Conservation (phyloP, 1,284 basidiomycete genomes). For the Xerocomus nothofagi region DNA sequence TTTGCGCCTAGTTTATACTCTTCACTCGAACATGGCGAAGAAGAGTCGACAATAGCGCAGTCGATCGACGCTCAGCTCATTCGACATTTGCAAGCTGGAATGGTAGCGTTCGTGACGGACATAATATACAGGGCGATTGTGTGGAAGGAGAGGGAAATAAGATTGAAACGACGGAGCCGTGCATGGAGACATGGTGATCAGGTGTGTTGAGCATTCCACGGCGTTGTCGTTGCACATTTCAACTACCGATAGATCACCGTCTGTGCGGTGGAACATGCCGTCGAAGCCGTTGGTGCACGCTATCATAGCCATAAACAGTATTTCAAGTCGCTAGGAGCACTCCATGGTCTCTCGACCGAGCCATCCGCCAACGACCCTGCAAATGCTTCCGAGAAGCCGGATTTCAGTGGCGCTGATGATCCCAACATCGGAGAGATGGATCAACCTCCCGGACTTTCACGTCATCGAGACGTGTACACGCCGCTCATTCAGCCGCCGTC, state of each 20-base stretch:
- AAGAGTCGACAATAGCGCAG: neutral
- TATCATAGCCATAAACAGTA: slow-evolving; percentile 34
- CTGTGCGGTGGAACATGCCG: slow-evolving; percentile 45
- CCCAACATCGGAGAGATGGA: slow-evolving; percentile 4
- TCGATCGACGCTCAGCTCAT: slow-evolving; percentile 32
- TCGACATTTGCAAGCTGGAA: slow-evolving; percentile 40
- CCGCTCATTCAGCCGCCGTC: slow-evolving; percentile 33
- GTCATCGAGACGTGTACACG: slow-evolving; percentile 27
- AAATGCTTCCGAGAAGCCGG: slow-evolving; percentile 15
- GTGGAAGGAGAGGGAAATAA: slow-evolving; percentile 54
- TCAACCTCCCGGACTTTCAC: slow-evolving; percentile 13
- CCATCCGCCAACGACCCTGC: slow-evolving; percentile 1
- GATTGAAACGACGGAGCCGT: slow-evolving; percentile 54
- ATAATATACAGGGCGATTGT: slow-evolving; percentile 51
- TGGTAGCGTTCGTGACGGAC: slow-evolving; percentile 52
- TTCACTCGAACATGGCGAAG: slow-evolving; percentile 16
- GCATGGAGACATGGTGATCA: slow-evolving; percentile 45
- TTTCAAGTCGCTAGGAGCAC: slow-evolving; percentile 34
- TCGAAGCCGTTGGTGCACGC: slow-evolving; percentile 41
- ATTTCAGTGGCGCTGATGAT: slow-evolving; percentile 13
- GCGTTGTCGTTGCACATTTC: neutral
- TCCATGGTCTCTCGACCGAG: slow-evolving; percentile 11
- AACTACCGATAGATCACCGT: slow-evolving; percentile 38
- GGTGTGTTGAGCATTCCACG: slow-evolving; percentile 12
- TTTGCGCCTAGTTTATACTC: slow-evolving; percentile 11